Conservation (phyloP, 2,329 filamentous ascomycete species). For the Scedosporium dehoogii region DNA sequence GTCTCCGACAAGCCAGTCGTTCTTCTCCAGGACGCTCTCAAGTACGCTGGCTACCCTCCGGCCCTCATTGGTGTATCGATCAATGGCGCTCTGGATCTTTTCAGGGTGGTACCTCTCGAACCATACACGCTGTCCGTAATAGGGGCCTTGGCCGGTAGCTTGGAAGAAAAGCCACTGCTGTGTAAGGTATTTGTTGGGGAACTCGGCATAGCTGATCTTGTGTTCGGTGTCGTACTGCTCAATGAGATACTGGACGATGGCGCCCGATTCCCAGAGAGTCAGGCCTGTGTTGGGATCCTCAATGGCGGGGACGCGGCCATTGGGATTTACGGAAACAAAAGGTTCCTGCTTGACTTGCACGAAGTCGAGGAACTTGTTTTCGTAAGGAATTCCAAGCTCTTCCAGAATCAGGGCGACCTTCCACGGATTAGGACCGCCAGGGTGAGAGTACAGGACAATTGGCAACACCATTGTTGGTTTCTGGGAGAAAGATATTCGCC, state of each 20-base stretch:
- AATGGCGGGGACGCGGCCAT: slow-evolving; percentile 23
- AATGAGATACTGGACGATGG: slow-evolving; percentile 21
- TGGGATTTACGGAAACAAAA: slow-evolving; percentile 22
- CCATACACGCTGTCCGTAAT: slow-evolving; percentile 30
- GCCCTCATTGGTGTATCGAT: slow-evolving; percentile 37
- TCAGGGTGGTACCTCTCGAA: slow-evolving; percentile 28
- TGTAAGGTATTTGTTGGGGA: neutral
- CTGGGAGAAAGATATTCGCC: neutral
- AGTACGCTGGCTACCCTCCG: slow-evolving; percentile 34
- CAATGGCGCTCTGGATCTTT: slow-evolving; percentile 31
- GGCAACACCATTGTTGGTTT: neutral
- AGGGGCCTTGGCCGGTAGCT: slow-evolving; percentile 29
- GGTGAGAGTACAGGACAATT: neutral
- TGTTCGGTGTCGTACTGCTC: slow-evolving; percentile 6
- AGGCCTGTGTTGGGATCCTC: slow-evolving; percentile 23
- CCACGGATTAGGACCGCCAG: slow-evolving; percentile 17
- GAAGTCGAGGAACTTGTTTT: slow-evolving; percentile 13
- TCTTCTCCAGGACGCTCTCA: slow-evolving; percentile 24
- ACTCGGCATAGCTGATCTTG: slow-evolving; percentile 1
- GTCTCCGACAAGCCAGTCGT: slow-evolving; percentile 29
- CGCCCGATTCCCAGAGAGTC: slow-evolving; percentile 20
- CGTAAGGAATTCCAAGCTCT: slow-evolving; percentile 26
- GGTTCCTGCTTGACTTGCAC: slow-evolving; percentile 15
- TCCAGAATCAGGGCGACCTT: slow-evolving; percentile 25
- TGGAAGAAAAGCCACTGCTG: slow-evolving; percentile 5